Base-by-base conservation (phyloP, 2,329 filamentous ascomycete genomes). In the Leptographium lundbergii region DNA sequence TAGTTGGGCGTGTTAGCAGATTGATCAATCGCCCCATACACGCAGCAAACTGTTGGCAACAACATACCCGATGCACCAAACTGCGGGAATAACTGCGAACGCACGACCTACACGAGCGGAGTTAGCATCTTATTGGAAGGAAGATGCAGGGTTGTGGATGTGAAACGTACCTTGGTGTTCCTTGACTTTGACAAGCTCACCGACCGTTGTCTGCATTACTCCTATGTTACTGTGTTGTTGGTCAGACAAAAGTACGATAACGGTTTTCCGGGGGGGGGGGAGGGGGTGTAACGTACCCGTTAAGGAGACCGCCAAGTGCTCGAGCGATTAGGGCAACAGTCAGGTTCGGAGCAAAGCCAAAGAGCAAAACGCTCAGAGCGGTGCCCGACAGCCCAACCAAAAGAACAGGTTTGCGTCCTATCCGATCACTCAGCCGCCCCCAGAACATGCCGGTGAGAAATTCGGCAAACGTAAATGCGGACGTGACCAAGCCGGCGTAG, bases 21-120 rank as follows among this genome's bases (percentile, higher is more conserved):
- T 14, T 25, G 34, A 13, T 9, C 34, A 25, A 9, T 4, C 17
- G 3, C 19, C 29, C 17, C 13, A 36, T 36, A 36, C 34, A 36
- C 10, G 34, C 34, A 36, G 29, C 36, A 17, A 39, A 13, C 14
- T 14, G 36, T 39, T 14, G 36, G 36, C 24, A 2, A 5, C 52
- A 34, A 22, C 39, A 74, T 77, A 89, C 78, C 94, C 94, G 68
- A 99, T 80, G 69, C 91, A 96, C 94, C 94, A 99, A 29, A 97
- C 89, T 70, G 96, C 90, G 7, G 94, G 94, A 91, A 99, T 96
- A 65, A 97, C 91, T 14, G 92, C 90, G 74, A 95, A 99, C 56
- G 92, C 94, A 66, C 89, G 89, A 65, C 91, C 88, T 91, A 62
- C 6, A 22, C 13, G 36, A 36, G 32, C 22, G 10, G 36, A 39